A percentile compares a stretch with the other conserved stretches of the same genome.
Evolutionary conservation across 2,329 filamentous ascomycete species (phyloP).

Genomic region (Botrytis sinoallii): DNA sequence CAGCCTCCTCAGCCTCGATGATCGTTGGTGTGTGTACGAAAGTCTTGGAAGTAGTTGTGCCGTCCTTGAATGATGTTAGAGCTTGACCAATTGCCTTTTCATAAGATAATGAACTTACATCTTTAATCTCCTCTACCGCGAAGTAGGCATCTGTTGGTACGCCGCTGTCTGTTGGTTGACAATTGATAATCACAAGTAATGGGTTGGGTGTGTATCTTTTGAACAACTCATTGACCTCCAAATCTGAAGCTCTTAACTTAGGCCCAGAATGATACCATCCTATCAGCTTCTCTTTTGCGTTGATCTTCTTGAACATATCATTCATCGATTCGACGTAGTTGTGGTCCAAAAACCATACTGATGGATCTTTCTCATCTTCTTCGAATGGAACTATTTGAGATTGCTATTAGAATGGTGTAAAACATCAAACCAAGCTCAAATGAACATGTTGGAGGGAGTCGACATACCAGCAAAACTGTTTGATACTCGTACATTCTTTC

Average conservation of each 20-base stretch:
- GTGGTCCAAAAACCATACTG: conserved; percentile 98
- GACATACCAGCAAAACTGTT: conserved; percentile 93
- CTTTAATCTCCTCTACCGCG: conserved; percentile 98
- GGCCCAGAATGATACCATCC: conserved; percentile 99
- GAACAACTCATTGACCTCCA: conserved; percentile 99
- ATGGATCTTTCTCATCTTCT: conserved; percentile 97
- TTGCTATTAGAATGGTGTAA: conserved; percentile 28
- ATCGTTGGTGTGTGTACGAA: conserved; percentile 98
- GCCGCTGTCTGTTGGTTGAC: conserved; percentile 95
- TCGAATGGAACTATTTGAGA: conserved; percentile 79
- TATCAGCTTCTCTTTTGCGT: conserved; percentile 96
- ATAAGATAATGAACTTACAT: conserved; percentile 57
- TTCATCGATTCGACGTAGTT: conserved; percentile 99
- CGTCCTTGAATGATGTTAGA: conserved; percentile 61
- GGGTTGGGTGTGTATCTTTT: conserved; percentile 98
- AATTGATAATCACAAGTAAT: conserved; percentile 94
- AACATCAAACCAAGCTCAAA: background rate
- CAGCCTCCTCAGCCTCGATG: conserved; percentile 97
- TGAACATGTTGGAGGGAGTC: background rate
- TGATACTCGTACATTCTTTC: conserved; percentile 92
- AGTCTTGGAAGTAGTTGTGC: conserved; percentile 92
- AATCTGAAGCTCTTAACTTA: conserved; percentile 91
- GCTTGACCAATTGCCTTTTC: background rate
- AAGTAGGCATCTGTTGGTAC: conserved; percentile 99
- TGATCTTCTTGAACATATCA: conserved; percentile 99